phyloP scores from a whole-genome alignment of 2,329 filamentous ascomycete genomes.

The Didymella sp. region DNA sequence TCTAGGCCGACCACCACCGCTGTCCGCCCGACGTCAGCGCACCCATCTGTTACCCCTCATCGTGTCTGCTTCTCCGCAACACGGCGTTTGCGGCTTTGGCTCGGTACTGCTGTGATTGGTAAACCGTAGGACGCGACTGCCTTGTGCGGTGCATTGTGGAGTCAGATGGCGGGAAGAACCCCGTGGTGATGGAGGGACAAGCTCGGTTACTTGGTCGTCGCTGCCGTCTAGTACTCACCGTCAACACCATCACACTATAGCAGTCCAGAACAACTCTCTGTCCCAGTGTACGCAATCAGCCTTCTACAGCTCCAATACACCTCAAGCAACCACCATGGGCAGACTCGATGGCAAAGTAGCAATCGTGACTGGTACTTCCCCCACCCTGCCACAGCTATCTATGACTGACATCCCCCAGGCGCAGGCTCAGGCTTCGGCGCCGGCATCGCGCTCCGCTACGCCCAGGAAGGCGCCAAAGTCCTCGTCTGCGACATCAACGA shows the following conservation, averaged over 20 bases:
- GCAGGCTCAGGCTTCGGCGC: conserved; percentile 70
- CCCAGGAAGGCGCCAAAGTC: conserved; percentile 66
- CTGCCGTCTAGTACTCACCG: background rate
- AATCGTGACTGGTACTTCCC: conserved; percentile 59
- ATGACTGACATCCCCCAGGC: conserved; percentile 46
- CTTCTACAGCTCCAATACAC: background rate
- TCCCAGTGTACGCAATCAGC: background rate
- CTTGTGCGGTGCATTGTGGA: background rate
- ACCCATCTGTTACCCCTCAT: conserved; percentile 16
- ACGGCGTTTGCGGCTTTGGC: conserved; percentile 4
- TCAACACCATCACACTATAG: background rate
- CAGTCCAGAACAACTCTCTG: background rate
- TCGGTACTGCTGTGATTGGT: conserved; percentile 11
- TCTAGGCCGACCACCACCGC: conserved; percentile 19
- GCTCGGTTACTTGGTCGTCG: conserved; percentile 14
- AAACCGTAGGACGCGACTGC: background rate
- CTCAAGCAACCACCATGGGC: conserved; percentile 39
- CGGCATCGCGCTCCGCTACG: conserved; percentile 66
- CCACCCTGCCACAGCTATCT: conserved; percentile 1
- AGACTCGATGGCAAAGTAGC: conserved; percentile 62
- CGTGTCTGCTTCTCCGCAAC: conserved; percentile 5
- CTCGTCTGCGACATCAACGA: conserved; percentile 68
- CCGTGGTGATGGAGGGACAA: background rate
- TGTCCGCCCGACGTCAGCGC: conserved; percentile 7
- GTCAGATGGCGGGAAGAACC: conserved; percentile 11